phyloP scores from a whole-genome alignment of 495 filamentous ascomycete genomes.

The Daldinia grandis region DNA sequence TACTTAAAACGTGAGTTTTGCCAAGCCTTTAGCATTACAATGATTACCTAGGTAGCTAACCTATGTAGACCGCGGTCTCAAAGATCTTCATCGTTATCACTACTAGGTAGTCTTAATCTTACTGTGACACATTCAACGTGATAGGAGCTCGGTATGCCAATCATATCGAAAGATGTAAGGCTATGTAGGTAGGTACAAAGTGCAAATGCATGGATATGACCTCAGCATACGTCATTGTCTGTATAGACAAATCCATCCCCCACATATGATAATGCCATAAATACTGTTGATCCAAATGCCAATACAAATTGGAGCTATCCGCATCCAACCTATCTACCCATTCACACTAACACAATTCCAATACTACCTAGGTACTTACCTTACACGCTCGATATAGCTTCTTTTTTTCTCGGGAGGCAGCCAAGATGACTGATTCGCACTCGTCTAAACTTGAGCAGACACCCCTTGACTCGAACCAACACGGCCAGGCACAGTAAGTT shows the following conservation, averaged over 20 bases:
- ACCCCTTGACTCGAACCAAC: conserved; percentile 31
- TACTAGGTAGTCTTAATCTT: not conserved
- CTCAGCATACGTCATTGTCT: conserved; percentile 41
- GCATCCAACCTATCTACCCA: not conserved
- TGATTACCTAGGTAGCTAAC: not conserved
- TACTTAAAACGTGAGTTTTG: not conserved
- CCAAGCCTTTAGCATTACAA: not conserved
- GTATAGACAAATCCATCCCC: conserved; percentile 7
- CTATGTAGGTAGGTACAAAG: not conserved
- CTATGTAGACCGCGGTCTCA: not conserved
- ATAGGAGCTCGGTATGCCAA: not conserved
- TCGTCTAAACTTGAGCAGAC: conserved; percentile 34
- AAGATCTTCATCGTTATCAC: not conserved
- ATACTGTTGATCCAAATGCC: not conserved
- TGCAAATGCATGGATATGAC: conserved; percentile 26
- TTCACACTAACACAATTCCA: not conserved
- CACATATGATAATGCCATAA: conserved; percentile 15
- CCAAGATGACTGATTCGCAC: conserved; percentile 41
- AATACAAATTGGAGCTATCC: not conserved
- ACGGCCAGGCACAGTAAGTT: conserved; percentile 38
- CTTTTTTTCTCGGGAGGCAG: not conserved
- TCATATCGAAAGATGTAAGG: not conserved
- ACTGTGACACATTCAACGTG: not conserved
- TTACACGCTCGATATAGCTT: not conserved
- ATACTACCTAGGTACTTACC: conserved; percentile 8